These are phyloP conservation scores for Balamuthia mandrillaris DNA, from an alignment of 208 protist genomes.

Conservation along the genomic window DNA sequence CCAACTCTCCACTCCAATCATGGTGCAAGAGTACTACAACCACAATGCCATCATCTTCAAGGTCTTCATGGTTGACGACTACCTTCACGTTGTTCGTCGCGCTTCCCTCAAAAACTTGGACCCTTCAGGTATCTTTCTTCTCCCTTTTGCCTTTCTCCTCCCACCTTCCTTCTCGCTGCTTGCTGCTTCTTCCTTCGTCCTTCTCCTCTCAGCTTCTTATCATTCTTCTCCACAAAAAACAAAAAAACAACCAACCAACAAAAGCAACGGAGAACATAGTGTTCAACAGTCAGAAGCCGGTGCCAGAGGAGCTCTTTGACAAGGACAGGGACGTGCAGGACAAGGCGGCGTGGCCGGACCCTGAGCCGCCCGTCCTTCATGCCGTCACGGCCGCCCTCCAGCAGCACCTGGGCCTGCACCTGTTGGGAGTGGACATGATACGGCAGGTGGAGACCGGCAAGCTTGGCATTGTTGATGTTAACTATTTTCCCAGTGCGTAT, in stretches of 20 bases:
- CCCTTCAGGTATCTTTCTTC: neutral
- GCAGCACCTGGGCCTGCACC: constrained; percentile 24
- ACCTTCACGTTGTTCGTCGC: constrained; percentile 43
- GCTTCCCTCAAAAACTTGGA: constrained; percentile 47
- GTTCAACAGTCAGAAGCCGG: constrained; percentile 55
- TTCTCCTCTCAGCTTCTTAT: neutral
- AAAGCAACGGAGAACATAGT: constrained; percentile 17
- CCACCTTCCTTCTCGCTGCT: neutral
- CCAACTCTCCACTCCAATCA: neutral
- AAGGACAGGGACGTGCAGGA: constrained; percentile 8
- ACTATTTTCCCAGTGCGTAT: constrained; percentile 46
- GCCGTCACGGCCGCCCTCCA: constrained; percentile 27
- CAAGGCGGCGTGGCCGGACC: neutral
- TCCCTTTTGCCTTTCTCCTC: neutral
- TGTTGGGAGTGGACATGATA: constrained; percentile 58
- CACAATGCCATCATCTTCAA: constrained; percentile 56
- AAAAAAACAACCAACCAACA: no score
- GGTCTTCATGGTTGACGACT: constrained; percentile 47
- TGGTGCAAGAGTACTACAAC: constrained; percentile 49
- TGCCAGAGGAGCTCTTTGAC: constrained; percentile 33
- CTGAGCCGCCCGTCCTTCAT: constrained; percentile 19
- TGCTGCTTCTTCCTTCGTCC: neutral
- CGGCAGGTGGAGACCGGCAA: constrained; percentile 32
- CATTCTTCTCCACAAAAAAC: neutral
- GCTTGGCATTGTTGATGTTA: constrained; percentile 46